Evolutionary conservation across 2,329 filamentous ascomycete genomes (phyloP).

Genomic region (Epicoccum sorghinum): DNA sequence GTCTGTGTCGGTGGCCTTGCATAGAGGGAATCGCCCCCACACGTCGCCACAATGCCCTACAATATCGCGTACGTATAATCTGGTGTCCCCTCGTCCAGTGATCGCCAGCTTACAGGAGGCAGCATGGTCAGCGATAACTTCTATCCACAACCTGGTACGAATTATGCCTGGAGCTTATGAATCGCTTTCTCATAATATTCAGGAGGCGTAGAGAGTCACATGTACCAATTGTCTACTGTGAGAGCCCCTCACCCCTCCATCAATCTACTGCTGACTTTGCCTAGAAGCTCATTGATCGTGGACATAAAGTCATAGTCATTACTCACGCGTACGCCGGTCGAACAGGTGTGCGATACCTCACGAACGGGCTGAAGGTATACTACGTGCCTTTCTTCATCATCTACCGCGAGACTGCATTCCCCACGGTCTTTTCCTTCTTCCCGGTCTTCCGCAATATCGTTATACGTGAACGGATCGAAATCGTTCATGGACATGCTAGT

Average conservation of each 20-base stretch:
- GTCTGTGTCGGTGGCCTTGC: conserved; percentile 16
- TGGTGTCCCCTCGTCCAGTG: background rate
- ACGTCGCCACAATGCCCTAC: conserved; percentile 63
- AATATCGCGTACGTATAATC: conserved; percentile 67
- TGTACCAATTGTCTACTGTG: conserved; percentile 90
- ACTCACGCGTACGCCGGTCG: conserved; percentile 93
- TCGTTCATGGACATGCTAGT: conserved; percentile 96
- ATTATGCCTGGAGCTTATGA: background rate
- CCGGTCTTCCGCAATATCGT: conserved; percentile 97
- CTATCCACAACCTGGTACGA: conserved; percentile 84
- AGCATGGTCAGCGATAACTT: conserved; percentile 99
- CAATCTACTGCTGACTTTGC: conserved; percentile 14
- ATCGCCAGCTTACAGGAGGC: conserved; percentile 18
- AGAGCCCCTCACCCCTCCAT: conserved; percentile 15
- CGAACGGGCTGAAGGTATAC: conserved; percentile 97
- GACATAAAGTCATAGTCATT: conserved; percentile 97
- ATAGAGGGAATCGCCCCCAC: conserved; percentile 31
- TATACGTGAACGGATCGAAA: conserved; percentile 91
- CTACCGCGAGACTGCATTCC: conserved; percentile 90
- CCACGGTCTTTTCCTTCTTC: conserved; percentile 98
- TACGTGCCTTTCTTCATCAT: conserved; percentile 96
- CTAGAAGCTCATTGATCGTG: conserved; percentile 91
- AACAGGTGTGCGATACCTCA: conserved; percentile 91
- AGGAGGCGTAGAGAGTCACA: conserved; percentile 95
- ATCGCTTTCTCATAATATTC: conserved; percentile 25